Base-by-base conservation (phyloP, 176 grass and related monocot genomes). In the Bothriochloa decipiens region DNA sequence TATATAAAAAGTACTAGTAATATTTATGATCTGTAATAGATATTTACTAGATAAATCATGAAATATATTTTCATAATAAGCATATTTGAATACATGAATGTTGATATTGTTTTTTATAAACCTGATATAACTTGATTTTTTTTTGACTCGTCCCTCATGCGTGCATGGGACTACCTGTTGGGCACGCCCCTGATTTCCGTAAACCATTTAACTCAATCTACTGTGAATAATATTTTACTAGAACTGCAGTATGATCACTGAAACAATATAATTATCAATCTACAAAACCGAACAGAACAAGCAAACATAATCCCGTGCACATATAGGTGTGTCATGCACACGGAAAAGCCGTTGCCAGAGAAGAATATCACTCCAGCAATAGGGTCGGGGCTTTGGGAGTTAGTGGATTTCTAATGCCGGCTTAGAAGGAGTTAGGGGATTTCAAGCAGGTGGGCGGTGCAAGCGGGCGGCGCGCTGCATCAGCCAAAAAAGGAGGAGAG, bases 151-250 rank as follows among this genome's bases (percentile, higher is more conserved):
- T 63, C 60, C 33, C 70, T 43, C 60, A 66, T 60, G 77, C 45
- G 42, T 75, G 69, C 22, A 58, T 23, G 55, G 8, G 69, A 70
- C 70, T 67, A 66, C 32, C 65, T 86, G 41, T 65, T 80, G 29
- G 58, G 84, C 58, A 81, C 81, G 43, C 68, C 77, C 55, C 69
- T 86, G 69, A 86, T 74, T 86, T 23, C 16, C 60, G 43, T 16
- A 32, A 32, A 74, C 69, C 58, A 66, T 80, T 86, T 86, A 70
- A 86, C 77, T 75, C 32, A 17, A 25, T 81, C 10, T 7, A 27
- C 55, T 23, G 43, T 57, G 60, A 66, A 17, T 55, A 67, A 22
- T 22, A 55, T 86, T 66, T 66, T 65, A 80, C 57, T 66, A 15
- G 41, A 29, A 63, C 27, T 23, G 20, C 43, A 26, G 39, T 78